Evolutionary conservation across 305 asterid species (phyloP).

Genomic region (Fraxinus nigra): DNA sequence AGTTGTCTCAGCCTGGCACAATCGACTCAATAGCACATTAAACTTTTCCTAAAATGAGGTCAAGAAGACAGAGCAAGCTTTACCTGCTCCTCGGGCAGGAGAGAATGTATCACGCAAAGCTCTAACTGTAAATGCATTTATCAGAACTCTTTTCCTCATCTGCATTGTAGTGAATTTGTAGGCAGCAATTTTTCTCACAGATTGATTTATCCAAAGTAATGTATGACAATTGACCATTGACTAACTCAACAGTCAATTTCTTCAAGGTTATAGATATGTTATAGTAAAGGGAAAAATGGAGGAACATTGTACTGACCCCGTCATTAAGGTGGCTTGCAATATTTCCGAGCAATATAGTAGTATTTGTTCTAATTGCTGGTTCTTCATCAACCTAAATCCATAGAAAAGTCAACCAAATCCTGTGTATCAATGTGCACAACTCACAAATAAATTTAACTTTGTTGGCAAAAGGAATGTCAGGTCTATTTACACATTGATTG

Average conservation of each 20-base stretch:
- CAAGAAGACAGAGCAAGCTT: constrained; percentile 17
- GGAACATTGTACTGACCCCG: constrained; percentile 65
- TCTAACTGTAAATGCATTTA: constrained; percentile 95
- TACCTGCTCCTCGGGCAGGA: constrained; percentile 99
- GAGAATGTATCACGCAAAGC: constrained; percentile 96
- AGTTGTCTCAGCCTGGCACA: constrained; percentile 11
- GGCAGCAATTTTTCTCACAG: constrained; percentile 18
- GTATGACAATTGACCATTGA: constrained; percentile 5
- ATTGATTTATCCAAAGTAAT: constrained; percentile 5
- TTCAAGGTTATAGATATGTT: constrained; percentile 9
- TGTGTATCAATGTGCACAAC: neutral
- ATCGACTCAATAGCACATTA: constrained; percentile 20
- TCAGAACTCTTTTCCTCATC: constrained; percentile 96
- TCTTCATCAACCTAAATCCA: constrained; percentile 89
- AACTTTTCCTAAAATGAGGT: constrained; percentile 2
- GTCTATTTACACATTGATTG: constrained; percentile 17
- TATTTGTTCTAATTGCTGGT: constrained; percentile 96
- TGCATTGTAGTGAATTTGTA: constrained; percentile 35
- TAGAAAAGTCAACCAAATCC: constrained; percentile 18
- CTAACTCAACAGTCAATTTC: constrained; percentile 4
- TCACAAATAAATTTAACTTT: neutral
- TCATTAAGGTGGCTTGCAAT: constrained; percentile 93
- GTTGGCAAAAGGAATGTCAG: constrained; percentile 16
- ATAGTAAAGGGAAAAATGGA: constrained; percentile 22
- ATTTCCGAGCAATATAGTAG: constrained; percentile 97